Evolutionary conservation across 2,329 filamentous ascomycete genomes (phyloP).

Genomic region (Thielaviopsis euricoi): DNA sequence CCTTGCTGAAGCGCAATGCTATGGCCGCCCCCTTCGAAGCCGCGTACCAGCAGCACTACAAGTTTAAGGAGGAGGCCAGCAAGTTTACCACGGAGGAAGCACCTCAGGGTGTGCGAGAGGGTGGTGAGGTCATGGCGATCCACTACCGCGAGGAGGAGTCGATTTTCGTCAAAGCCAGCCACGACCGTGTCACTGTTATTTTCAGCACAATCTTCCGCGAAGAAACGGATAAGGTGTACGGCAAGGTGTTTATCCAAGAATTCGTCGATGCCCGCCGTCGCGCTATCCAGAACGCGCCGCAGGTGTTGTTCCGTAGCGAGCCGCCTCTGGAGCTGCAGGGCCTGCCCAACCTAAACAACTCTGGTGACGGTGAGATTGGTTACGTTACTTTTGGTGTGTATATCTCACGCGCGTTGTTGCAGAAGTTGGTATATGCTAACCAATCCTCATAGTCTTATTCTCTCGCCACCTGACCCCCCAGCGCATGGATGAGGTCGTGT

Average conservation of each 20-base stretch:
- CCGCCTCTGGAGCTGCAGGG: slow-evolving; percentile 81
- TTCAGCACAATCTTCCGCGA: slow-evolving; percentile 97
- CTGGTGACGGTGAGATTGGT: slow-evolving; percentile 71
- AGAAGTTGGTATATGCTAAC: not conserved
- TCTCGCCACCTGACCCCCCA: slow-evolving; percentile 84
- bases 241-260: slow-evolving; percentile 96
- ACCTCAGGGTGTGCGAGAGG: slow-evolving; percentile 76
- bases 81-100: slow-evolving; percentile 90
- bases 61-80: slow-evolving; percentile 70
- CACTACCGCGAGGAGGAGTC: slow-evolving; percentile 98
- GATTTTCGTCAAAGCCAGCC: slow-evolving; percentile 95
- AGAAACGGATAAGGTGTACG: slow-evolving; percentile 93
- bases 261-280: slow-evolving; percentile 91
- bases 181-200: slow-evolving; percentile 95
- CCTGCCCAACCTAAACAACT: slow-evolving; percentile 63
- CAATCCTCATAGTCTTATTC: slow-evolving; percentile 57
- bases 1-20: slow-evolving; percentile 88
- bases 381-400: slow-evolving; percentile 89
- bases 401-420: not conserved
- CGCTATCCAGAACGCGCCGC: slow-evolving; percentile 94
- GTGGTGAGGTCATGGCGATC: slow-evolving; percentile 85
- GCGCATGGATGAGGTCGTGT: slow-evolving; percentile 86
- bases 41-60: slow-evolving; percentile 84
- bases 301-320: slow-evolving; percentile 91
- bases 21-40: slow-evolving; percentile 98